A percentile compares a stretch with the other conserved stretches of the same genome.
These are phyloP conservation scores for Codiaeum variegatum DNA, from an alignment of 441 rosid genomes.

Conservation along the genomic window DNA sequence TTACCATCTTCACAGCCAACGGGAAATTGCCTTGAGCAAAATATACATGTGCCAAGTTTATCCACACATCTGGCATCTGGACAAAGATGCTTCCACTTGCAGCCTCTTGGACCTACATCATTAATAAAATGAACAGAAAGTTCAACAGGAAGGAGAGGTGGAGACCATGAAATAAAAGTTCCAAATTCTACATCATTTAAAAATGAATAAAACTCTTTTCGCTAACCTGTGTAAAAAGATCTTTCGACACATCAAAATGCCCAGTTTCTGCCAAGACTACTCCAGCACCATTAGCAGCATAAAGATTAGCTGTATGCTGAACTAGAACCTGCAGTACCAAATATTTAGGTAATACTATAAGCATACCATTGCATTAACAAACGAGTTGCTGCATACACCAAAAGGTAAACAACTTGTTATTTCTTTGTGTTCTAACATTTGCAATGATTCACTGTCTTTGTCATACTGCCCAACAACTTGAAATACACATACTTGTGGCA, in stretches of 20 bases:
- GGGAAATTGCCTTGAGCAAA: slow-evolving; percentile 97
- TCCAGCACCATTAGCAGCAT: slow-evolving; percentile 99
- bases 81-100: slow-evolving; percentile 96
- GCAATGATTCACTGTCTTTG: not conserved
- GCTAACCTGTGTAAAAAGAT: slow-evolving; percentile 85
- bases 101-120: slow-evolving; percentile 94
- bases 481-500: not conserved
- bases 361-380: slow-evolving; percentile 11
- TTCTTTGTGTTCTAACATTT: not conserved
- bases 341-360: not conserved
- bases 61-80: slow-evolving; percentile 99
- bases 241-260: slow-evolving; percentile 93
- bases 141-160: slow-evolving; percentile 6
- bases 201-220: slow-evolving; percentile 15
- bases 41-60: slow-evolving; percentile 96
- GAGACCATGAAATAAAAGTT: not conserved
- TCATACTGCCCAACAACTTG: not conserved
- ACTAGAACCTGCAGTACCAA: slow-evolving; percentile 65
- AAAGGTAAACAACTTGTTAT: slow-evolving; percentile 2
- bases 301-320: slow-evolving; percentile 86
- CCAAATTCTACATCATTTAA: slow-evolving; percentile 15
- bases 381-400: not conserved
- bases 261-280: slow-evolving; percentile 97
- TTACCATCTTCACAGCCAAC: slow-evolving; percentile 95
- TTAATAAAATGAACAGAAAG: slow-evolving; percentile 15